Evolutionary conservation across 2,329 filamentous ascomycete genomes (phyloP).

Genomic region (Sarocladium oryzae): DNA sequence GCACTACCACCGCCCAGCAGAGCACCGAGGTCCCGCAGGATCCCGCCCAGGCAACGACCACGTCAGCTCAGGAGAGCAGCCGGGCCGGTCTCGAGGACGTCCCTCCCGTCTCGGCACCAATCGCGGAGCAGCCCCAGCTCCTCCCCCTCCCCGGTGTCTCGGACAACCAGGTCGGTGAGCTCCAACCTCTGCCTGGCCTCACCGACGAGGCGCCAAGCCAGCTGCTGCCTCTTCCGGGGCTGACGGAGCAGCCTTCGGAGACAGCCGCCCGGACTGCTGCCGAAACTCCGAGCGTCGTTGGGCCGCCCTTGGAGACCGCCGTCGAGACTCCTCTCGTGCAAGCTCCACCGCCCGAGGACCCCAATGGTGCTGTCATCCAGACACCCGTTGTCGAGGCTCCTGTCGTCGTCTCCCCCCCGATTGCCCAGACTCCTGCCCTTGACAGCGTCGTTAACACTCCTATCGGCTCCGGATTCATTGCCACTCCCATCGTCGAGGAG

Average conservation of each 20-base stretch:
- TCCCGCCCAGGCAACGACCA: neutral
- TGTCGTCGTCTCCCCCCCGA: neutral
- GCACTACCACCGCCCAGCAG: too few species aligned
- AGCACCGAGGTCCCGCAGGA: too few species aligned
- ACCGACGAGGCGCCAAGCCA: neutral
- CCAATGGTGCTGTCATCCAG: neutral
- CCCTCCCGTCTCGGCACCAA: neutral
- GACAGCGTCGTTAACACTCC: conserved; percentile 1
- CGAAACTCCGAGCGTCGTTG: neutral
- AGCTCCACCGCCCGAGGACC: neutral
- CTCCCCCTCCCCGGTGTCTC: neutral
- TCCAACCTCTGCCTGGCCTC: neutral
- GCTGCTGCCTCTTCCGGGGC: conserved; percentile 9
- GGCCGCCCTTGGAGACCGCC: neutral
- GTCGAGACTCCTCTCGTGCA: neutral
- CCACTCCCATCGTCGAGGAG: neutral
- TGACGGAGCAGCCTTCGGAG: neutral
- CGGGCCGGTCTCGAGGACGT: neutral
- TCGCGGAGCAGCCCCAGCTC: neutral
- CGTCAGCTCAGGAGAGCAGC: neutral
- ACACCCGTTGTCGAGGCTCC: neutral
- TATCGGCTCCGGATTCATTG: neutral
- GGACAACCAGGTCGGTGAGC: neutral
- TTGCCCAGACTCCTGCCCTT: neutral
- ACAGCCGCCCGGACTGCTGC: neutral